Evolutionary conservation across 192 early-diverging fungal species (phyloP), one percentile per base, ranked within the genome.

Genomic region (Linnemannia zychae): DNA sequence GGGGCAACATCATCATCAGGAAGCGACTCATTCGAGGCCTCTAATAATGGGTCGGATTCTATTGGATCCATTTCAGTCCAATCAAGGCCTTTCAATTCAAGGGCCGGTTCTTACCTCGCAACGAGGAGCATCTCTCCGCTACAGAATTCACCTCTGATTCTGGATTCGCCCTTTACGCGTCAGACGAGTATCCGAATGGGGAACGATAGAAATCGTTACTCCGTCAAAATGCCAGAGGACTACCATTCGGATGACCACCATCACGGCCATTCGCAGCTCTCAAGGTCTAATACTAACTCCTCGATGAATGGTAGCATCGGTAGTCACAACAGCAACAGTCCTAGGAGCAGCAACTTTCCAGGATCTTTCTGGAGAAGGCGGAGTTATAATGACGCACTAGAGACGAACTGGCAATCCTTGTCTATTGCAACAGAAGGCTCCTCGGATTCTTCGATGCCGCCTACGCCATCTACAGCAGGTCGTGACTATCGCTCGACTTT

Each of bases 101-200:
- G 75, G 70, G 67, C 63, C 22, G 76, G 49, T 31, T 67, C 70
- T 16, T 85, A 79, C 40, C 70, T 79, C 11, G 78, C 83, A 22
- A 52, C 74, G 12, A 52, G 77, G n/a, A 79, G 65, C 31, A 72
- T 34, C 4, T 76, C 83, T 33, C 74, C 78, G 4, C 65, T 50
- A 7, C 74, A 72, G 22, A 38, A 1, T 2, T 33, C 66, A 1
- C 83, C 83, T 7, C 47, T 76, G n/a, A 76, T 78, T 3, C 40
- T 85, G 9, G 83, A 79, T 12, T 85, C 83, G 7, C 77, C 77
- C 0, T 85, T 85, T 34, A 79, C 74, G 0, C 77, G 83, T 11
- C 76, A 78, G 63, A 85, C 83, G 3, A 85, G 77, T 46, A 85
- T 85, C 33, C 77, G 83, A 13, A 85, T 85, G 77, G 83, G 49